Percentiles rank a stretch among this genome's conserved stretches.
These are phyloP conservation scores for Syzygium aqueum DNA, from an alignment of 345 rosid species.

Conservation along the genomic window DNA sequence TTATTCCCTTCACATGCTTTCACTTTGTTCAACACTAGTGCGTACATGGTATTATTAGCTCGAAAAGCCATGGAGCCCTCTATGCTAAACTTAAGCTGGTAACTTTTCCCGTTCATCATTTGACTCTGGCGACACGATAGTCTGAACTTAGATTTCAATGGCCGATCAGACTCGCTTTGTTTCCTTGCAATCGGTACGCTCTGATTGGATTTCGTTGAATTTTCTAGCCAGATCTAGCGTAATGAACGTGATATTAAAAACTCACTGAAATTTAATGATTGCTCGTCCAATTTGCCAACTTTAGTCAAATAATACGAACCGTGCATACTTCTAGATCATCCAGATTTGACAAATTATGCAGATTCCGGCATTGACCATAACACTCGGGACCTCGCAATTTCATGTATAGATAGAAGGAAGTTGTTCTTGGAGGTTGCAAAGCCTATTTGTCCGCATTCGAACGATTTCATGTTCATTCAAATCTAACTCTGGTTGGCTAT, in stretches of 20 bases:
- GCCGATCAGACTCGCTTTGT: neutral
- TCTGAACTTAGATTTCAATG: neutral
- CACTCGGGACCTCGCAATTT: neutral
- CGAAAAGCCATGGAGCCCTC: neutral
- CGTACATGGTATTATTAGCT: neutral
- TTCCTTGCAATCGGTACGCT: neutral
- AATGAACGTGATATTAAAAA: neutral
- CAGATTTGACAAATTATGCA: accelerated
- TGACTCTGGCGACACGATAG: neutral
- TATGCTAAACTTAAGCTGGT: neutral
- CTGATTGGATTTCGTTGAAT: neutral
- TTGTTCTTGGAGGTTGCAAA: neutral
- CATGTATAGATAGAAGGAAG: neutral
- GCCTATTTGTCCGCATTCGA: neutral
- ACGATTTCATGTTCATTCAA: neutral
- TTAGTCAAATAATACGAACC: accelerated
- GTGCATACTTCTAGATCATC: neutral
- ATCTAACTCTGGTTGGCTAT: too few relatives aligned
- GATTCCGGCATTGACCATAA: neutral
- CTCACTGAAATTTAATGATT: neutral
- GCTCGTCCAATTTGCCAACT: neutral
- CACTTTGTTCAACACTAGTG: neutral
- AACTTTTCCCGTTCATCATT: neutral
- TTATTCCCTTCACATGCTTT: neutral
- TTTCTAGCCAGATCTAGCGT: neutral